Base-by-base conservation (phyloP, 2,329 filamentous ascomycete genomes). In the Claviceps digitariae region DNA sequence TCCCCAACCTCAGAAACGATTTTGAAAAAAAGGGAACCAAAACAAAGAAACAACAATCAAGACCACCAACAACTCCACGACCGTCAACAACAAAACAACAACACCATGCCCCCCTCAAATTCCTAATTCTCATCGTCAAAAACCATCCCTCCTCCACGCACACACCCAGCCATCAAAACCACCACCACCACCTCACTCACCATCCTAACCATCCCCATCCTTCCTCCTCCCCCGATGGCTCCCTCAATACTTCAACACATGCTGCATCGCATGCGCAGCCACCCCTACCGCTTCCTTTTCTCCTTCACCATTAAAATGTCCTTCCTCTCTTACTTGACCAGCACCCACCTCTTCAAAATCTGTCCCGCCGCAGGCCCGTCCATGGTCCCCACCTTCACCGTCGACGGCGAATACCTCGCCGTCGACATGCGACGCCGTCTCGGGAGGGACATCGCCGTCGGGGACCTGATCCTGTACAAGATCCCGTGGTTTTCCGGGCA, bases 301-400 rank as follows among this genome's bases (percentile, higher is more conserved):
- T 63, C 64, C 41, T 63, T 63, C 10, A 66, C 65, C 57, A 52
- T 69, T 58, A 70, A 69, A 54, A 58, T 62, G 10, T 59, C 74
- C 51, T 73, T 73, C 58, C 61, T 77, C 52, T 58, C 71, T 47
- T 61, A 76, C 56, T 67, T 71, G 55, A 69, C 72, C 20, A 59
- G 74, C 56, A 76, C 80, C 45, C 83, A 93, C 69, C 72, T 81
- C 61, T 79, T 81, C 69, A 74, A 74, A 57, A 62, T 84, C 58
- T 76, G 77, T 21, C 68, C 73, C 4, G 82, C 82, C 17, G 73
- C 74, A 27, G 91, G 91, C 2, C 82, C 89, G 3, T 91, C 86
- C 20, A 97, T 97, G 93, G 78, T 93, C 50, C 91, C 91, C 8
- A 95, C 89, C 0, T 82, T 96, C 56, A 74, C 76, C 25, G 74